phyloP scores from a whole-genome alignment of 2,329 filamentous ascomycete genomes.

The Fusarium pseudoanthophilum region DNA sequence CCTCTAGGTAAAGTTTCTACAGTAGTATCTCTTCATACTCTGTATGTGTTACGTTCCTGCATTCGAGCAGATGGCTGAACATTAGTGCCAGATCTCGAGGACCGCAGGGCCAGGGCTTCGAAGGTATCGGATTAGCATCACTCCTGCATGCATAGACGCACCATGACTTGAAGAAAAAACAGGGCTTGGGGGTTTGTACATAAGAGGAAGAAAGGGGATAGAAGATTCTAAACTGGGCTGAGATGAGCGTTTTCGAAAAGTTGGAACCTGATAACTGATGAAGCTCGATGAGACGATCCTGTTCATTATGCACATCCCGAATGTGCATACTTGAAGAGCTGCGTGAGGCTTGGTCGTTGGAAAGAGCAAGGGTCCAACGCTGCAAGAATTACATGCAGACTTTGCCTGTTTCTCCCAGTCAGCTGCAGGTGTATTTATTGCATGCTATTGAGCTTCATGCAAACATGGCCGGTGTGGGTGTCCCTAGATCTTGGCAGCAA shows the following conservation, averaged over 20 bases:
- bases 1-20: conserved; percentile 21
- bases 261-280: conserved; percentile 9
- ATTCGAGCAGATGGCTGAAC: conserved; percentile 15
- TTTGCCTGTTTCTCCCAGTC: background rate
- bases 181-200: conserved; percentile 3
- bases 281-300: conserved; percentile 5
- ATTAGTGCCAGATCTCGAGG: conserved; percentile 25
- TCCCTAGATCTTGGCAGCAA: conserved; percentile 29
- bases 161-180: conserved; percentile 12
- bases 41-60: conserved; percentile 39
- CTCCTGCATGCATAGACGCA: background rate
- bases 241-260: background rate
- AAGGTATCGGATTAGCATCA: conserved; percentile 19
- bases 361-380: background rate
- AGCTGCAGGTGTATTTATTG: conserved; percentile 11
- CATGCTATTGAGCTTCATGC: background rate
- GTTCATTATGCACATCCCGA: conserved; percentile 13
- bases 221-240: background rate
- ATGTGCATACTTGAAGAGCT: background rate
- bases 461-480: conserved; percentile 29
- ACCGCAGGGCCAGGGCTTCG: conserved; percentile 2
- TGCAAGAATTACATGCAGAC: conserved; percentile 2
- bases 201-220: background rate
- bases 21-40: conserved; percentile 25
- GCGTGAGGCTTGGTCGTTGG: conserved; percentile 20